A percentile compares a stretch with the other conserved stretches of the same genome.
phyloP scores from a whole-genome alignment of 208 protist species.

The Jaenimonas drosophilae region DNA sequence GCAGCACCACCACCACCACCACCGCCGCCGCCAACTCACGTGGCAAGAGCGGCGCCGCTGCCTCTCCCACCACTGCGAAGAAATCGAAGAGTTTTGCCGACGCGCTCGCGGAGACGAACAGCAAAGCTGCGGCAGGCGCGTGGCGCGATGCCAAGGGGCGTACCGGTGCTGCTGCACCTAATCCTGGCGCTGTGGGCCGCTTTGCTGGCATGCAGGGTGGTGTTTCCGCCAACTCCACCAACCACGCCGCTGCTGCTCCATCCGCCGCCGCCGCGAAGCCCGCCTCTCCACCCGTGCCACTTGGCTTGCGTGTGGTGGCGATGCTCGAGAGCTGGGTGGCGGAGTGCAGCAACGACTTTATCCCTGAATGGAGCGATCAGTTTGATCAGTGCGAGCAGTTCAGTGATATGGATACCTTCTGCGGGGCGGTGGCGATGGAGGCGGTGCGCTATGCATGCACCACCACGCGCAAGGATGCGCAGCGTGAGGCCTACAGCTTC shows the following conservation, averaged over 20 bases:
- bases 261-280: constrained; percentile 2
- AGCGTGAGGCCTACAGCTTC: constrained; percentile 77
- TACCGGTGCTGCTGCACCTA: background rate
- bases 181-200: no score
- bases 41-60: constrained; percentile 1
- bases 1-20: background rate
- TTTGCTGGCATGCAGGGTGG: background rate
- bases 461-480: constrained; percentile 73
- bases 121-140: constrained; percentile 4
- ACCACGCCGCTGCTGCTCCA: background rate
- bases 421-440: constrained; percentile 53
- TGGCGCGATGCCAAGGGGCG: background rate
- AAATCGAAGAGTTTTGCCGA: constrained; percentile 4
- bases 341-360: constrained; percentile 70
- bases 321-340: constrained; percentile 73
- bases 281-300: constrained; percentile 22
- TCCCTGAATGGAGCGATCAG: constrained; percentile 67
- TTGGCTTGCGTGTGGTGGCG: constrained; percentile 55
- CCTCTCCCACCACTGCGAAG: background rate
- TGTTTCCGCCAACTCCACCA: background rate
- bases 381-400: constrained; percentile 65
- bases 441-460: constrained; percentile 72
- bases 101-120: background rate
- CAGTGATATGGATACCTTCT: constrained; percentile 34
- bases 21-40: background rate